Evolutionary conservation across 116 monocot genomes (phyloP), one percentile per base, ranked within the genome.

Genomic region (Zostera marina): DNA sequence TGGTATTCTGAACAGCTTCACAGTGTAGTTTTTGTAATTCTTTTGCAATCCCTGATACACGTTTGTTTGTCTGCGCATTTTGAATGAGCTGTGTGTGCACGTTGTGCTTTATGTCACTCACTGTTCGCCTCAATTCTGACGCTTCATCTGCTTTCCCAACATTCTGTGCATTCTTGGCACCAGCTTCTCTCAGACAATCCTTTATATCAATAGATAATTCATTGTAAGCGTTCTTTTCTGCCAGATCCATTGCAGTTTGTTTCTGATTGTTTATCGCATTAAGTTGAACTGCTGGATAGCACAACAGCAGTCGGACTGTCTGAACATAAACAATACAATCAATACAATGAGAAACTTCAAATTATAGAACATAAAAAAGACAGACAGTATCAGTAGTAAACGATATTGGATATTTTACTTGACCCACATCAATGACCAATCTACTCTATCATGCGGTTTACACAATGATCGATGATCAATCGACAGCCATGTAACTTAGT

Each of bases 1-100:
- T 93, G 41, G 93, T 93, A 49, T 84, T 93, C 58, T 81, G 84
- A 38, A 93, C 81, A 16, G 93, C 93, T 70, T 93, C 93, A 71
- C 93, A 63, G 63, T 93, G 93, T 10, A 93, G 77, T 47, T 93
- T 93, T 16, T 58, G 71, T 20, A 93, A 57, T 43, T 93, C 93
- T 59, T 93, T 93, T 13, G 81, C 79, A 0, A 93, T 93, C 10
- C 81, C 84, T 0, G 81, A 63, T 56, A 93, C 84, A 32, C 84
- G 58, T 66, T 75, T 81, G 63, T 82, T 79, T 11, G 93, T 93
- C 51, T 87, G 78, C 15, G 69, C 78, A 43, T 93, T 93, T 62
- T 88, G 84, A n/a, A 75, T 77, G 68, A 84, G 84, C 64, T 93
- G 93, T 53, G 70, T 62, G 7, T 93, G 83, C 16, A 93, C 84